A percentile compares a stretch with the other conserved stretches of the same genome.
These are phyloP conservation scores for Cubamyces sp. DNA, from an alignment of 768 basidiomycete genomes.

Conservation along the genomic window DNA sequence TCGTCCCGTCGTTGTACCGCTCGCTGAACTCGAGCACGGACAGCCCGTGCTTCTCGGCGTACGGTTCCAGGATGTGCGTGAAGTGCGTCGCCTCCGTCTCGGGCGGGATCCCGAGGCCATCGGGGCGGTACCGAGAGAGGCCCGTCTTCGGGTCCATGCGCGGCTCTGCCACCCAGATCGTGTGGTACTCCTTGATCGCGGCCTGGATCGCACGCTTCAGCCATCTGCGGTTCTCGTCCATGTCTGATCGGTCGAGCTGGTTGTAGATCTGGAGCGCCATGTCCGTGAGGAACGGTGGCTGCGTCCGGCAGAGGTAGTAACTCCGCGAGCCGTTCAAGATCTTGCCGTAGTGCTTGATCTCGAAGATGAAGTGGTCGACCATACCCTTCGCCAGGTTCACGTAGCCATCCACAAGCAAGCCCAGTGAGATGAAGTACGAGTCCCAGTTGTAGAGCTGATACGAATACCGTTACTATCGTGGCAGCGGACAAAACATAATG, in stretches of 20 bases:
- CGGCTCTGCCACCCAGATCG: conserved; percentile 94
- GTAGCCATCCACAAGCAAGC: conserved; percentile 93
- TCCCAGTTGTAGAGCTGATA: conserved; percentile 91
- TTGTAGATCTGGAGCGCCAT: conserved; percentile 99
- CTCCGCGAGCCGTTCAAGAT: conserved; percentile 96
- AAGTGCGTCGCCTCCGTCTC: conserved; percentile 99
- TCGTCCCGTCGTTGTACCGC: conserved; percentile 84
- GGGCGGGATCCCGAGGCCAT: conserved; percentile 93
- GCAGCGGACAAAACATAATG: too few relatives aligned
- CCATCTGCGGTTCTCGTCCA: conserved; percentile 84
- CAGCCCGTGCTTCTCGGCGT: conserved; percentile 87
- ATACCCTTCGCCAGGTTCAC: conserved; percentile 95
- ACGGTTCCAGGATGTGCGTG: conserved; percentile 96
- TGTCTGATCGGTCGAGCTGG: conserved; percentile 85
- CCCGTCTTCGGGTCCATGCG: conserved; percentile 95
- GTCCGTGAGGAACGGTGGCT: conserved; percentile 98
- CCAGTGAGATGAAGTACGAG: conserved; percentile 92
- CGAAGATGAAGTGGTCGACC: conserved; percentile 99
- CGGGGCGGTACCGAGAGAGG: conserved; percentile 91
- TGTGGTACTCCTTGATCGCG: conserved; percentile 99
- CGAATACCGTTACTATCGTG: neutral
- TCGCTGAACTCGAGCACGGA: conserved; percentile 97
- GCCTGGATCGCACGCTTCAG: conserved; percentile 95
- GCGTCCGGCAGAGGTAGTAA: conserved; percentile 93
- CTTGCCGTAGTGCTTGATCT: conserved; percentile 97